Base-by-base conservation (phyloP, 805 yeast species). In the Wickerhamiella hasegawae region DNA sequence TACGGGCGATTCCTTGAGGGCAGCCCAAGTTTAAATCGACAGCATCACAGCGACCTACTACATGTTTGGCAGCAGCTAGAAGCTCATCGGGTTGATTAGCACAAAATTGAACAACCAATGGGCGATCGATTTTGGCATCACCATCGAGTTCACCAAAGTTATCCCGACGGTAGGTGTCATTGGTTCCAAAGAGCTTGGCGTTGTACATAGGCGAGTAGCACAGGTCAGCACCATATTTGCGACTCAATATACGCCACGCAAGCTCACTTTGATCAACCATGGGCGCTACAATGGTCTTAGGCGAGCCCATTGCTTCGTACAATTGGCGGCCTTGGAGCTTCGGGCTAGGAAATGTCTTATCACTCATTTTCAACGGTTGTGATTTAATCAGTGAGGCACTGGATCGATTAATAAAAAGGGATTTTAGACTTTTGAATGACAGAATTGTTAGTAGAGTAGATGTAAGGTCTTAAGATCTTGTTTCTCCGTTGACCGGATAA, bases 191-290 rank as follows among this genome's bases (percentile, higher is more conserved):
- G 26, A 85, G 59, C 33, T 84, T 66, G 3, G 98, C 94, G 56
- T 90, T 97, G 45, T 79, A 70, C 99, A 90, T 90, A 3, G 99
- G 99, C 0, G 97, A 81, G 49, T 87, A 90, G 50, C 95, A 82
- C 23, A 90, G 61, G 2, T 84, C 82, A 0, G 98, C 97, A 3
- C 99, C 99, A 48, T 85, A 77, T 40, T 68, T 64, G 37, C 97
- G 66, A 3, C 93, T 79, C 12, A 90, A 60, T 14, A 81, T 68
- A 44, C 99, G 66, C 97, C 97, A 90, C 2, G 94, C 97, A 15
- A 90, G 65, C 51, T 90, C 99, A 3, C 87, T 75, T 45, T 84
- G 96, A 55, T 90, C 99, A 15, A 90, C 99, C 96, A 90, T 87
- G 1, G 99, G 99, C 3, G 97, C 98, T 16, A 90, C 90, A 18